These are phyloP conservation scores for Primulina tabacum DNA, from an alignment of 257 asterid genomes.

Conservation along the genomic window DNA sequence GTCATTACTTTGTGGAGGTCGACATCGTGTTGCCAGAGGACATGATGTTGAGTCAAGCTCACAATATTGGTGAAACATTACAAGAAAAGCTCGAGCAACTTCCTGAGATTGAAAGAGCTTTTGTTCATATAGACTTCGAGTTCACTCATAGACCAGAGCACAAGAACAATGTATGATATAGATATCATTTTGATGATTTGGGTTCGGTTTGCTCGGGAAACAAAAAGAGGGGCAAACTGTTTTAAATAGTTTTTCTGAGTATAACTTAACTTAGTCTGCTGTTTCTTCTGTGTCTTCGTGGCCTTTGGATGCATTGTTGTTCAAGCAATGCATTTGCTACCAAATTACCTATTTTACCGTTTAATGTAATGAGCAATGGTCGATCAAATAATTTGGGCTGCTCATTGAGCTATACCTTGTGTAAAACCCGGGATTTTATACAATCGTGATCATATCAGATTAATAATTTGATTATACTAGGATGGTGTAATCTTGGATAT, in stretches of 20 bases:
- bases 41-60: conserved; percentile 71
- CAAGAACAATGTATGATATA: conserved; percentile 21
- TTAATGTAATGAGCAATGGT: too few species aligned
- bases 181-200: neutral
- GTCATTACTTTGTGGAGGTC: conserved; percentile 89
- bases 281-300: neutral
- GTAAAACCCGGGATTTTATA: too few species aligned
- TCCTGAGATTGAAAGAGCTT: conserved; percentile 36
- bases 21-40: conserved; percentile 80
- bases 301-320: too few species aligned
- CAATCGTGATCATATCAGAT: too few species aligned
- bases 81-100: conserved; percentile 35
- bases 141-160: conserved; percentile 33
- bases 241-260: too few species aligned
- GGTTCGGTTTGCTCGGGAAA: neutral
- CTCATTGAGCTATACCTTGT: too few species aligned
- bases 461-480: too few species aligned
- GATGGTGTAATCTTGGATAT: too few species aligned
- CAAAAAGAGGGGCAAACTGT: neutral
- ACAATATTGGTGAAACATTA: conserved; percentile 43
- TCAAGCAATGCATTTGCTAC: neutral
- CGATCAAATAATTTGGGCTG: too few species aligned
- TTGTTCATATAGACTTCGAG: conserved; percentile 38
- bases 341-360: too few species aligned
- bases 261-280: neutral